These are phyloP conservation scores for Cystofilobasidium capitatum DNA, from an alignment of 768 basidiomycete genomes.

Conservation along the genomic window DNA sequence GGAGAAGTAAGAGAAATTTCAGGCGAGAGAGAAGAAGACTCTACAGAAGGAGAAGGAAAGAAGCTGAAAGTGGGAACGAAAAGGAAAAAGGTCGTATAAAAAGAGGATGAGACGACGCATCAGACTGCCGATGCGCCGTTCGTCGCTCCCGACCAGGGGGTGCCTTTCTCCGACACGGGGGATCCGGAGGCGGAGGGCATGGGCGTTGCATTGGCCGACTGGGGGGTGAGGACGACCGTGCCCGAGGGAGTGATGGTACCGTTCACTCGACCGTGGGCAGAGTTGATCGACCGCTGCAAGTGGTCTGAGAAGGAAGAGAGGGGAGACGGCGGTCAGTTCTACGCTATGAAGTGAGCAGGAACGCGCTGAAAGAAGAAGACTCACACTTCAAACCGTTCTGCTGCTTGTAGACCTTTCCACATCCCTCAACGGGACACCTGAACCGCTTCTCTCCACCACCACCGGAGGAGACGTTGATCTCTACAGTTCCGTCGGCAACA, in stretches of 20 bases:
- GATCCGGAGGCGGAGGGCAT: background rate
- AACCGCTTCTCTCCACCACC: slow-evolving; percentile 61
- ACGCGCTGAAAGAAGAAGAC: background rate
- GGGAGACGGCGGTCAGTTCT: too few relatives aligned
- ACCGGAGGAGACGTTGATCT: slow-evolving; percentile 10
- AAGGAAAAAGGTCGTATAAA: background rate
- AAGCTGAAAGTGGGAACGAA: background rate
- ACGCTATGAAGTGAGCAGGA: too few relatives aligned
- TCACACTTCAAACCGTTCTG: slow-evolving; percentile 37
- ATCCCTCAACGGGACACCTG: slow-evolving; percentile 41
- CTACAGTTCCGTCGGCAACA: slow-evolving; percentile 6
- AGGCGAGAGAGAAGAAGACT: too few relatives aligned
- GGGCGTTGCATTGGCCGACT: background rate
- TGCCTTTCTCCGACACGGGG: background rate
- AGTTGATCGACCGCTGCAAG: slow-evolving; percentile 27
- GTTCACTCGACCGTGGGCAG: slow-evolving; percentile 22
- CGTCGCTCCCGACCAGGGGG: background rate
- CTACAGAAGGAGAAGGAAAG: too few relatives aligned
- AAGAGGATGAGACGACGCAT: background rate
- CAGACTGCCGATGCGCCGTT: slow-evolving; percentile 1
- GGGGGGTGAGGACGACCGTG: slow-evolving; percentile 8
- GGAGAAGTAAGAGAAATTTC: too few relatives aligned
- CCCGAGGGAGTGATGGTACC: slow-evolving; percentile 14
- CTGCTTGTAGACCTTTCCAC: slow-evolving; percentile 39
- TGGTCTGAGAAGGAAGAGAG: slow-evolving; percentile 9